Conservation (phyloP, 2,329 filamentous ascomycete species). For the Arthroderma uncinatum region DNA sequence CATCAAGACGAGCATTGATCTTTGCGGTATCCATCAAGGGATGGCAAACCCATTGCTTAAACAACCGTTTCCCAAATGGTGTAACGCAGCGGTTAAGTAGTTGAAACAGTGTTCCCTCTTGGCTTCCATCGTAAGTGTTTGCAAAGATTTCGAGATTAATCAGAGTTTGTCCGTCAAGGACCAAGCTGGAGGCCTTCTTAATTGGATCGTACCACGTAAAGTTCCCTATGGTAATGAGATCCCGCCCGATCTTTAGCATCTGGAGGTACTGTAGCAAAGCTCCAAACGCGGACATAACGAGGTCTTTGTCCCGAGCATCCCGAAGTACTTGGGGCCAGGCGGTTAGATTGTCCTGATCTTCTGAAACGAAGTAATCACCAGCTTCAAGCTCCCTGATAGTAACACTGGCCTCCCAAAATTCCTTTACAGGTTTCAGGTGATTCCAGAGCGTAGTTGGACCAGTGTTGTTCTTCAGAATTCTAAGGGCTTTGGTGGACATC, state of each 20-base stretch:
- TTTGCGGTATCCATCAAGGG: constrained; percentile 74
- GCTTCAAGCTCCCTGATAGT: constrained; percentile 70
- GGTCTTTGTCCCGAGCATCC: constrained; percentile 63
- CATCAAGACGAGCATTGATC: constrained; percentile 89
- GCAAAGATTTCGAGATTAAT: constrained; percentile 97
- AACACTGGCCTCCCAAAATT: constrained; percentile 83
- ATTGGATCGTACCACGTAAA: constrained; percentile 91
- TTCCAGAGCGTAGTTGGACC: constrained; percentile 92
- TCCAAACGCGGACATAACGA: constrained; percentile 82
- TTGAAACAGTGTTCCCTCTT: constrained; percentile 77
- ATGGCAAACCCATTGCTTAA: constrained; percentile 95
- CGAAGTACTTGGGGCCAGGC: constrained; percentile 69
- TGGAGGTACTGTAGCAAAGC: constrained; percentile 79
- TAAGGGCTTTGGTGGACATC: constrained; percentile 75
- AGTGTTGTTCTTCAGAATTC: constrained; percentile 94
- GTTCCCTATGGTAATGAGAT: constrained; percentile 77
- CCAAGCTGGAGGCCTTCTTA: constrained; percentile 73
- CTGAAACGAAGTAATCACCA: constrained; percentile 63
- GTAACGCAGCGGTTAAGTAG: constrained; percentile 91
- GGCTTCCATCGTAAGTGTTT: constrained; percentile 77
- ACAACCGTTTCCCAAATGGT: constrained; percentile 90
- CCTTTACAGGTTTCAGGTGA: constrained; percentile 68
- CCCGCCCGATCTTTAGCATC: constrained; percentile 76
- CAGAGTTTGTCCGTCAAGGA: constrained; percentile 88
- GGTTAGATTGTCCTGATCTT: constrained; percentile 47